A percentile compares a stretch with the other conserved stretches of the same genome.
These are phyloP conservation scores for Russula olivacea DNA, from an alignment of 768 basidiomycete species.

Conservation along the genomic window DNA sequence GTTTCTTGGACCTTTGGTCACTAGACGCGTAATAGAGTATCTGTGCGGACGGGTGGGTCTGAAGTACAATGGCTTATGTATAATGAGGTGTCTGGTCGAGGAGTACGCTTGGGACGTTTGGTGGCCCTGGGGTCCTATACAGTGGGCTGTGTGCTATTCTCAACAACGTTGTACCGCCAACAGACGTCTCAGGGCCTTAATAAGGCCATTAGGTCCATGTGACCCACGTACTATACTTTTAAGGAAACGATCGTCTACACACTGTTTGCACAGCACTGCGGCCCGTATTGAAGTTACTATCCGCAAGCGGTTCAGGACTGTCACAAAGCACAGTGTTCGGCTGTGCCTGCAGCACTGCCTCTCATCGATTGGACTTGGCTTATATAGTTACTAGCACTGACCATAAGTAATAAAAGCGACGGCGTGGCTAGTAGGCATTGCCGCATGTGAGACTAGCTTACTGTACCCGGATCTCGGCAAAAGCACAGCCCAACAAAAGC, in stretches of 20 bases:
- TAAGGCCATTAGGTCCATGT: not conserved
- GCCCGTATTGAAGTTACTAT: too few relatives aligned
- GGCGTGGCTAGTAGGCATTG: too few relatives aligned
- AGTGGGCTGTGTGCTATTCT: not conserved
- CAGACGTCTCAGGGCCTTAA: not conserved
- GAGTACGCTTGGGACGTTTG: not conserved
- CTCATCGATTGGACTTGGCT: not conserved
- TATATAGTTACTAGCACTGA: not conserved
- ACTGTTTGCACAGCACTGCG: too few relatives aligned
- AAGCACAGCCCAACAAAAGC: too few relatives aligned
- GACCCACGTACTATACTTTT: not conserved
- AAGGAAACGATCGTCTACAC: not conserved
- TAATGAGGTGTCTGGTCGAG: not conserved
- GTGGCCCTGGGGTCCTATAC: not conserved
- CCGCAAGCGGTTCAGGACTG: too few relatives aligned
- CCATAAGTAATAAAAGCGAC: too few relatives aligned
- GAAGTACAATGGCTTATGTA: not conserved
- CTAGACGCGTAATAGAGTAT: not conserved
- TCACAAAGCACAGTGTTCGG: not conserved
- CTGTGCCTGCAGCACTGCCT: not conserved
- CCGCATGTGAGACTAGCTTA: too few relatives aligned
- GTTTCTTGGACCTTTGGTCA: not conserved
- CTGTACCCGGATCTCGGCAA: not conserved
- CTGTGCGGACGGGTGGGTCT: not conserved
- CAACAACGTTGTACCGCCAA: not conserved